A percentile compares a stretch with the other conserved stretches of the same genome.
These are phyloP conservation scores for Paspalum notatum DNA, from an alignment of 176 grass and related monocot species.

Conservation along the genomic window DNA sequence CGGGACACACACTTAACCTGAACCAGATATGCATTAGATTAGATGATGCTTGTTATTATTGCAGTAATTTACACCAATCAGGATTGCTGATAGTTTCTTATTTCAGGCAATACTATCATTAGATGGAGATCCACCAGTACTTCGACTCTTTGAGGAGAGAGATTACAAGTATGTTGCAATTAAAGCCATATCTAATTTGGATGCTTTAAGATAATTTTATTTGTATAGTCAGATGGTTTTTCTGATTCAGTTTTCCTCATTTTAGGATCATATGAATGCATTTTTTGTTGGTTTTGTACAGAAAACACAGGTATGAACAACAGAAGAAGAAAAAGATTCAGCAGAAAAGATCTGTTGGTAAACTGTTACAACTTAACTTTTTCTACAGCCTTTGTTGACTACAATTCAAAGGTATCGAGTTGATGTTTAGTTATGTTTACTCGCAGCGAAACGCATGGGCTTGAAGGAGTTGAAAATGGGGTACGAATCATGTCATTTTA, in stretches of 20 bases:
- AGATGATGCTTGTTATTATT: neutral
- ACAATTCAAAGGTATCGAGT: neutral
- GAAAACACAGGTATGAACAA: constrained; percentile 91
- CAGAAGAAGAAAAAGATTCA: constrained; percentile 94
- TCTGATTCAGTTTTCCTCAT: constrained; percentile 11
- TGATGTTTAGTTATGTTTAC: constrained; percentile 34
- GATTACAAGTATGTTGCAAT: constrained; percentile 81
- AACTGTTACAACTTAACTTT: constrained; percentile 18
- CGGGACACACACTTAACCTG: neutral
- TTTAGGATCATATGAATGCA: constrained; percentile 32
- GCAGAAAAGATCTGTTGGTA: constrained; percentile 92
- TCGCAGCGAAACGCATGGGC: constrained; percentile 68
- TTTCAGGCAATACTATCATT: constrained; percentile 88
- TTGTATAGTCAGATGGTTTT: neutral
- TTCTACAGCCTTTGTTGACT: neutral
- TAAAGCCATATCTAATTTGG: neutral
- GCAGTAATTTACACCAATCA: constrained; percentile 2
- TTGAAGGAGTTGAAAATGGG: constrained; percentile 97
- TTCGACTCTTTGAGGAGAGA: constrained; percentile 72
- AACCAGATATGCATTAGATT: neutral
- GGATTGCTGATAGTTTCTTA: constrained; percentile 34
- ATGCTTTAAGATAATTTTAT: neutral
- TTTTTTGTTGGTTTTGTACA: constrained; percentile 51
- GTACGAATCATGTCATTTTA: constrained; percentile 43
- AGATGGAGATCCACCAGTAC: constrained; percentile 87